phyloP scores from a whole-genome alignment of 2,329 filamentous ascomycete species.

The Xylaria arbuscula region DNA sequence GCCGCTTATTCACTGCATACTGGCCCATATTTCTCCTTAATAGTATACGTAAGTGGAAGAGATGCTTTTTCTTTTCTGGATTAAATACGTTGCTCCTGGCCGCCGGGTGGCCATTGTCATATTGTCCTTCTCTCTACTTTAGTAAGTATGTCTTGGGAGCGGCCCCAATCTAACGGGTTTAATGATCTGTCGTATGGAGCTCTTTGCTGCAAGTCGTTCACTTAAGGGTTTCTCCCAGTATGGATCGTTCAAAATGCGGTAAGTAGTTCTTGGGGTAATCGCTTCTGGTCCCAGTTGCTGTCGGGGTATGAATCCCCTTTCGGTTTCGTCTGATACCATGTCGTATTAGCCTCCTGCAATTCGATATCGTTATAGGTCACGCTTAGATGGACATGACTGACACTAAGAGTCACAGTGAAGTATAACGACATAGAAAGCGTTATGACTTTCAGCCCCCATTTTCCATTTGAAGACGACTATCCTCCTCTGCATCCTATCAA shows the following conservation, averaged over 20 bases:
- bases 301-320: background rate
- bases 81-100: background rate
- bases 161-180: background rate
- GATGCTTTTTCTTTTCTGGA: background rate
- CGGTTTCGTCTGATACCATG: background rate
- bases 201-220: background rate
- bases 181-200: background rate
- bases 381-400: background rate
- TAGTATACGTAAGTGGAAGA: background rate
- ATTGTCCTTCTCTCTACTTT: background rate
- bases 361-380: background rate
- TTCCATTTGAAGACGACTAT: background rate
- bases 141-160: background rate
- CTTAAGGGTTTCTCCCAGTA: background rate
- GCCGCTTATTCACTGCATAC: background rate
- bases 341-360: background rate
- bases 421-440: background rate
- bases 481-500: background rate
- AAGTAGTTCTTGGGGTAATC: background rate
- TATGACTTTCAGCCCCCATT: background rate
- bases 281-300: background rate
- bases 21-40: slow-evolving; percentile 2
- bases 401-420: background rate
- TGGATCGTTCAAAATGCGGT: background rate
- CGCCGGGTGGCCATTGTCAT: background rate